phyloP scores from a whole-genome alignment of 305 asterid genomes.

The Stenogyne calaminthoides region DNA sequence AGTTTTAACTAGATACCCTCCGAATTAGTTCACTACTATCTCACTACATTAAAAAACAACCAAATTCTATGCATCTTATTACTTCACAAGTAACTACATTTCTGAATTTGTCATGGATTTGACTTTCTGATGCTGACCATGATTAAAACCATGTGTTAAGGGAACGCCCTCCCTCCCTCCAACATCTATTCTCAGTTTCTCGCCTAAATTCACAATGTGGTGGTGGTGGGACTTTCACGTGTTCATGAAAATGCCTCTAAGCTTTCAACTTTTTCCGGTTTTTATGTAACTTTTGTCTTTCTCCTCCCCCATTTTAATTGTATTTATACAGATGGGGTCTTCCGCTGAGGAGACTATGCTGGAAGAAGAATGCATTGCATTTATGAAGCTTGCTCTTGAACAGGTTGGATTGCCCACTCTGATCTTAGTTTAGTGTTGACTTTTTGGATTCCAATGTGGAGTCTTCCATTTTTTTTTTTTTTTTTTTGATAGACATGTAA shows the following conservation, averaged over 20 bases:
- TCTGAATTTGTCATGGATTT: not conserved
- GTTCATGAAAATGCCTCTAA: constrained; percentile 31
- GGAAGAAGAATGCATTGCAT: constrained; percentile 31
- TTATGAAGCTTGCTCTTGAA: constrained; percentile 60
- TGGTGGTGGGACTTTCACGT: constrained; percentile 6
- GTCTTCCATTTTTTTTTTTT: constrained; percentile 18
- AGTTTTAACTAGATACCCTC: not conserved
- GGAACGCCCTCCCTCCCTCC: too few species aligned
- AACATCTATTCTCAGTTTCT: too few species aligned
- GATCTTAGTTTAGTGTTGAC: constrained; percentile 20
- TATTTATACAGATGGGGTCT: constrained; percentile 41
- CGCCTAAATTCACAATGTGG: not conserved
- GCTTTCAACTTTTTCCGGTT: not conserved
- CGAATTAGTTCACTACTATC: too few species aligned
- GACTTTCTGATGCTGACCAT: not conserved
- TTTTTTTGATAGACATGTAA: not conserved
- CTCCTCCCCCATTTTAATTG: not conserved
- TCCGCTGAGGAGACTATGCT: constrained; percentile 27
- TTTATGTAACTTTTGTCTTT: constrained; percentile 1
- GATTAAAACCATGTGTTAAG: not conserved
- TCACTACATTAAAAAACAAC: too few species aligned
- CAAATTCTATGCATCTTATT: too few species aligned
- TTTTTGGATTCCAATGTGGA: not conserved
- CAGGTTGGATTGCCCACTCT: constrained; percentile 35
- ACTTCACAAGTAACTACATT: not conserved